These are phyloP conservation scores for Lecanoromycetidae sp. DNA, from an alignment of 2,329 filamentous ascomycete genomes.

Conservation along the genomic window DNA sequence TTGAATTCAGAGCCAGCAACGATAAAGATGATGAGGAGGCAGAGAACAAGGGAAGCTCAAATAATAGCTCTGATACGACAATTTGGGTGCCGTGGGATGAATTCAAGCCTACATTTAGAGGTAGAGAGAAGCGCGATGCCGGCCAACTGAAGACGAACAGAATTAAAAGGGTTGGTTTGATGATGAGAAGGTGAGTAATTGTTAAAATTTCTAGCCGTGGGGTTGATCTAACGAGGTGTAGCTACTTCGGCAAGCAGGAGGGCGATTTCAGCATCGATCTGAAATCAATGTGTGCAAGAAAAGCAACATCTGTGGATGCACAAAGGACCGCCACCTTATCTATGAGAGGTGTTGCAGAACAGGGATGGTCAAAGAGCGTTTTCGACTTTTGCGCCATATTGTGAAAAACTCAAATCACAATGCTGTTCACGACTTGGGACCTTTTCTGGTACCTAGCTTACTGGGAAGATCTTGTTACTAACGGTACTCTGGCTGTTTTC, in stretches of 20 bases:
- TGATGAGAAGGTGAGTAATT: slow-evolving; percentile 70
- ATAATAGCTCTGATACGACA: slow-evolving; percentile 15
- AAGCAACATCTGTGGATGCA: background rate
- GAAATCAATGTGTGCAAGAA: slow-evolving; percentile 13
- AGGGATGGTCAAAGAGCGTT: background rate
- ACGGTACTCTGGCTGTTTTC: too few relatives aligned
- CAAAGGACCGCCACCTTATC: background rate
- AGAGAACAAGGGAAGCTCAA: slow-evolving; percentile 34
- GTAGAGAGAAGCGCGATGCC: slow-evolving; percentile 50
- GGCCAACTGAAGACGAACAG: slow-evolving; percentile 45
- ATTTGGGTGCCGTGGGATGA: slow-evolving; percentile 52
- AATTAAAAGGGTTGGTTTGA: slow-evolving; percentile 58
- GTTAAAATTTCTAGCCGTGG: background rate
- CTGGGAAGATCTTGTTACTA: too few relatives aligned
- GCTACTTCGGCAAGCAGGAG: slow-evolving; percentile 18
- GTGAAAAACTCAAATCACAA: too few relatives aligned
- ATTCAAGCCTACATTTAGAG: slow-evolving; percentile 62
- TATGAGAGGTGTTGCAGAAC: background rate
- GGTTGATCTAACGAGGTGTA: slow-evolving; percentile 1
- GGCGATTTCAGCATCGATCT: slow-evolving; percentile 17
- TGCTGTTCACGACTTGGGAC: too few relatives aligned
- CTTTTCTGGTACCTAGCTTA: too few relatives aligned
- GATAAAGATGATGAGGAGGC: slow-evolving; percentile 47
- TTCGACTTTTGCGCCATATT: too few relatives aligned
- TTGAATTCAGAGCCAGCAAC: slow-evolving; percentile 41